Base-by-base conservation (phyloP, 2,329 filamentous ascomycete species). In the Ophiostoma sp. region DNA sequence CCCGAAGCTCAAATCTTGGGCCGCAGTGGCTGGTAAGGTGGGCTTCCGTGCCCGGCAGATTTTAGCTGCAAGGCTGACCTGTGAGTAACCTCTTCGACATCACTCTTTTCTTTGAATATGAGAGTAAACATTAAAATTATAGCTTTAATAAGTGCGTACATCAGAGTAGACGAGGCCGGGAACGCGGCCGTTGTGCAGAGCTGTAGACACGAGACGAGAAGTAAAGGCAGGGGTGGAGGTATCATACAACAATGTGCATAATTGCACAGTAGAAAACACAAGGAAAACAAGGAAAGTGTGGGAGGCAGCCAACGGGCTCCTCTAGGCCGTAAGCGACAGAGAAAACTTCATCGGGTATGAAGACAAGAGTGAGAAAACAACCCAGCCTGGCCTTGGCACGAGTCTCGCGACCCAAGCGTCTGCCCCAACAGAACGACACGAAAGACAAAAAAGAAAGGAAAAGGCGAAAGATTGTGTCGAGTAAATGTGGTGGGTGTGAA, bases 211-310 rank as follows among this genome's bases (percentile, higher is more conserved):
- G 14, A 60, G 27, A 60, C 16, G 27, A 60, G 55, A 16, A 38
- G 45, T 11, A 14, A 14, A 14, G 14, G 38, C 27, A 60, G 55
- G 7, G 14, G 41, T 8, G 16, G 40, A 63, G 60, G 60, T 63
- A 63, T 63, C 60, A 14, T 62, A 62, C 55, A 11, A 62, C 63
- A 47, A 27, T 45, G 4, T 60, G 55, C 55, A 60, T 9, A 38
- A 60, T 11, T 27, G 47, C 47, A 65, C 18, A 55, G 8, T 44
- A 9, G 27, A 63, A 45, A 66, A 8, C 14, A 27, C 6, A 64
- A 27, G 2, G 16, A 36, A 7, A 58, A 38, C 52, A 69, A 65
- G 18, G n/a, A 52, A 66, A 40, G n/a, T 4, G 27, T 68, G 9
- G 9, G 18, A 45, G 66, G 3, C 49, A 41, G 12, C 52, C 4